Base-by-base conservation (phyloP, 2,329 filamentous ascomycete species). In the Corniculantispora saksenae region DNA sequence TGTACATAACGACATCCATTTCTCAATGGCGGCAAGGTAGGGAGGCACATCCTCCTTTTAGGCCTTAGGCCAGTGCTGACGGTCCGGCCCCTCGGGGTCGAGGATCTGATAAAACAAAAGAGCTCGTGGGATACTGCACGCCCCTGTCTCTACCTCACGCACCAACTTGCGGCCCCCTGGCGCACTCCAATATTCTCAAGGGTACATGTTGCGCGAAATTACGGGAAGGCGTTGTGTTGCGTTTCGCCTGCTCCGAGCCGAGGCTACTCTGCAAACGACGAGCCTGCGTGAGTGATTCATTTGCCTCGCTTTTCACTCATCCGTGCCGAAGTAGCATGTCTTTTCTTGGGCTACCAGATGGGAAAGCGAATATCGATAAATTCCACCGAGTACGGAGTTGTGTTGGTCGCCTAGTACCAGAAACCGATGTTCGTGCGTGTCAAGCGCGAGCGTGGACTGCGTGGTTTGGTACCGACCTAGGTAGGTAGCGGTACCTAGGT, bases 51-150 rank as follows among this genome's bases (percentile, higher is more conserved):
- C 10, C 32, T 32, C 32, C 32, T 32, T 43, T 43, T 7, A 10
- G 17, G 38, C 17, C 4, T 13, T 43, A 13, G 8, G 17, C 38
- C 38, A 43, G 38, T 19, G 38, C 38, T 19, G 38, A 43, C 38
- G 4, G 6, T 13, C 27, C 45, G 25, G 45, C 38, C 25, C 43
- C 56, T 50, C 56, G 27, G 25, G 15, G 43, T 47, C 12, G 27
- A 35, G 12, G n/a, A 59, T 59, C 56, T 59, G 56, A 59, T 59
- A 59, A 59, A 43, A 48, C n/a, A 48, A 27, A 48, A 50, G 43
- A 10, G n/a, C 25, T 47, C 21, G 17, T 13, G n/a, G 27, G 43
- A 48, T 3, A 27, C n/a, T 25, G 56, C n/a, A 43, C 13, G 13
- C 56, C 56, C 56, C 56, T 50, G 56, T 58, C 43, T 35, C 40